phyloP scores from a whole-genome alignment of 2,329 filamentous ascomycete genomes.

The Sporothrix protearum region DNA sequence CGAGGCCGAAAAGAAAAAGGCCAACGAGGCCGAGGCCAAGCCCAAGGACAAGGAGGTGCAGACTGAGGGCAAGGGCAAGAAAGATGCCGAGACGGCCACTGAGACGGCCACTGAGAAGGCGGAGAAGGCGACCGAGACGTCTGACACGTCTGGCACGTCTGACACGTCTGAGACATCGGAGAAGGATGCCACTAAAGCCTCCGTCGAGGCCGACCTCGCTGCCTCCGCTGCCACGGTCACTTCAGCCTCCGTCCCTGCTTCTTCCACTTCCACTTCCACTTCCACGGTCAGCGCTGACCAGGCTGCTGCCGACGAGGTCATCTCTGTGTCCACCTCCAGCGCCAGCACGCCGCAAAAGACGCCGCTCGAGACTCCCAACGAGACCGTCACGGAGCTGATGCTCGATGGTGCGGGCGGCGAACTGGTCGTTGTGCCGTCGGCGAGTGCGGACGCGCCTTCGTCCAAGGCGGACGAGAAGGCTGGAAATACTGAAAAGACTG shows the following conservation, averaged over 20 bases:
- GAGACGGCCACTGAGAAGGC: conserved; percentile 15
- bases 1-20: conserved; percentile 13
- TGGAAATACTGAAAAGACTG: background rate
- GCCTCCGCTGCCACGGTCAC: background rate
- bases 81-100: conserved; percentile 18
- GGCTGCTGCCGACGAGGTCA: background rate
- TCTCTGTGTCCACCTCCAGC: conserved; percentile 28
- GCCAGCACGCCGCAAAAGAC: conserved; percentile 32
- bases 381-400: conserved; percentile 25
- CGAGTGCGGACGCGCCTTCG: background rate
- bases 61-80: conserved; percentile 17
- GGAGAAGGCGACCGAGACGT: background rate
- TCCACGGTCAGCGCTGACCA: too few species aligned
- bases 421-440: conserved; percentile 38
- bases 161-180: background rate
- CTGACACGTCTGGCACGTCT: background rate
- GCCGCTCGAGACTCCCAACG: conserved; percentile 34
- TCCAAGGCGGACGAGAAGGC: background rate
- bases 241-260: background rate
- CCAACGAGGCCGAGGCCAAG: conserved; percentile 23
- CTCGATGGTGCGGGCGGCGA: conserved; percentile 30
- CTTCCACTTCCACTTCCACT: background rate
- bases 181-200: background rate
- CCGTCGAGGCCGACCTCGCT: background rate
- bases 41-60: conserved; percentile 25